Base-by-base conservation (phyloP, 768 basidiomycete species). In the Coprinopsis sp. region DNA sequence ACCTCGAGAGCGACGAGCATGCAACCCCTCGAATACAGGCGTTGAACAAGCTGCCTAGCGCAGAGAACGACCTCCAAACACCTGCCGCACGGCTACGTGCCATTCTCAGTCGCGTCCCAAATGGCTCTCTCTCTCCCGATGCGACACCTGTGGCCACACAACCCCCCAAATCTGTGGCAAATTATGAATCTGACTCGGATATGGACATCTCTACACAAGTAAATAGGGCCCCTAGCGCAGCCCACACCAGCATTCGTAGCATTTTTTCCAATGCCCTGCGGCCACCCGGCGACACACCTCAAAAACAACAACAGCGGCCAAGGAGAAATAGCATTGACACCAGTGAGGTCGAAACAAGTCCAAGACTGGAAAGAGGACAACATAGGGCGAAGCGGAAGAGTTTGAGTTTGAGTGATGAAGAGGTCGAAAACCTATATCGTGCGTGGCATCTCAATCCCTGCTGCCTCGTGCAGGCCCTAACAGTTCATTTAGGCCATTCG, bases 361-460 rank as follows among this genome's bases (percentile, higher is more conserved):
- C 82, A 1, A 65, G 68, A 55, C 60, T 72, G 31, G 57, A 65
- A 33, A 62, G 61, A 47, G 70, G 73, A 46, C 63, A 69, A 48
- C 67, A 64, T 49, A 81, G 73, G 60, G 72, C 69, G 8, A 77
- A 81, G 50, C 70, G 78, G 29, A 72, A 67, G 53, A 86, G 81
- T 56, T 50, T 81, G 53, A 86, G 81, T 56, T 50, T 81, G 53
- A 85, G 82, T 55, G 85, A 87, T 53, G 84, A 87, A 56, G 85
- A 86, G 56, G 60, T 66, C 2, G 83, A 82, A 28, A 72, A 71
- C 51, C 56, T 58, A 27, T 61, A 71, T 45, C 70, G 84, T 86
- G 62, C 57, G 81, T 63, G 23, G 11, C 23, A 44, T n/a, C 18
- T 16, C 54, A 21, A 18, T 16, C 13, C 37, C 16, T 28, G 23